Evolutionary conservation across 2,329 filamentous ascomycete species (phyloP).

Genomic region (Pyrenochaeta sp.): DNA sequence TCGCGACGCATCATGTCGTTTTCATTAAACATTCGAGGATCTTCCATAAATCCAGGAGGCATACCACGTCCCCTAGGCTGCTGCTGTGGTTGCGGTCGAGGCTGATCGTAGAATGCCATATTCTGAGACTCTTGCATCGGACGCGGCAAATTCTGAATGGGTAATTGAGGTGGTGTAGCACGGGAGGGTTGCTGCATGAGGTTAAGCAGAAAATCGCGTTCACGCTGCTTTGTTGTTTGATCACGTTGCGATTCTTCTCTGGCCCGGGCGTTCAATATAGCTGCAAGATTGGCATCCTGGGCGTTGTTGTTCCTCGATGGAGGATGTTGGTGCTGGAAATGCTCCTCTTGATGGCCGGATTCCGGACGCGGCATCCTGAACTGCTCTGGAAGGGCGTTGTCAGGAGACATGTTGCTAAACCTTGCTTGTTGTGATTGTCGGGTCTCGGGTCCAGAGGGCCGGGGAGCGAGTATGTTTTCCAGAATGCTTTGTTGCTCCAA

Average conservation of each 20-base stretch:
- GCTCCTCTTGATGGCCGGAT: conserved; percentile 38
- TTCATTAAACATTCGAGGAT: conserved; percentile 42
- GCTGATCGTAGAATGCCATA: conserved; percentile 44
- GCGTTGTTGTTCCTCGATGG: conserved; percentile 39
- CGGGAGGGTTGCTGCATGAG: conserved; percentile 72
- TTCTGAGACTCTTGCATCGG: conserved; percentile 39
- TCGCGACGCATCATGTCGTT: conserved; percentile 43
- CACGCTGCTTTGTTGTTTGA: conserved; percentile 60
- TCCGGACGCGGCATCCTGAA: conserved; percentile 41
- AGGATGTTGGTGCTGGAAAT: conserved; percentile 40
- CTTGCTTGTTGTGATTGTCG: conserved; percentile 38
- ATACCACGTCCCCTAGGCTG: conserved; percentile 49
- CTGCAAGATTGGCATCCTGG: conserved; percentile 43
- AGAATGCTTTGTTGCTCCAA: conserved; percentile 46
- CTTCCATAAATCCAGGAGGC: conserved; percentile 49
- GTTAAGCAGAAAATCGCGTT: conserved; percentile 85
- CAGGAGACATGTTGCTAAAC: conserved; percentile 47
- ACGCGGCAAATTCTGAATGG: conserved; percentile 46
- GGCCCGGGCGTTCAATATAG: conserved; percentile 49
- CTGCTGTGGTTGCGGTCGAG: conserved; percentile 41
- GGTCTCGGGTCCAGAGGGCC: conserved; percentile 37
- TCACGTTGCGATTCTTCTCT: conserved; percentile 47
- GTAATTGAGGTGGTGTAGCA: conserved; percentile 42
- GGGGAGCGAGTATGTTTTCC: conserved; percentile 45
- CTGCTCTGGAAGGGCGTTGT: conserved; percentile 39